phyloP scores from a whole-genome alignment of 2,329 filamentous ascomycete genomes.

The Cercospora zeae-maydis region DNA sequence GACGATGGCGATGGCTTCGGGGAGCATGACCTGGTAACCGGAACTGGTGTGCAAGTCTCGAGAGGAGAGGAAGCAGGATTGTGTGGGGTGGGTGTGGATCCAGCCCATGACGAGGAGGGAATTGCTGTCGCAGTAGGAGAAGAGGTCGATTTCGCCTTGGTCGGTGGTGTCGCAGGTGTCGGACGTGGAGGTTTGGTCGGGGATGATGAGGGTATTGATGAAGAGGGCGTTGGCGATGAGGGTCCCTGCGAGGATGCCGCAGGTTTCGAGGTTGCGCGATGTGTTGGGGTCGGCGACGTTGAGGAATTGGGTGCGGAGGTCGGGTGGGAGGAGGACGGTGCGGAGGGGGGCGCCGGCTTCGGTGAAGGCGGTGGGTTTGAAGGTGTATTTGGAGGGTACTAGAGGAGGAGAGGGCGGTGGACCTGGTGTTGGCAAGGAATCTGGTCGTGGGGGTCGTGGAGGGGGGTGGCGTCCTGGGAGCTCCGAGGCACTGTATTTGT shows the following conservation, averaged over 20 bases:
- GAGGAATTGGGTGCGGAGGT: constrained; percentile 72
- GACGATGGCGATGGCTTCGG: constrained; percentile 94
- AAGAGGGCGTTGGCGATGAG: constrained; percentile 91
- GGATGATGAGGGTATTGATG: constrained; percentile 81
- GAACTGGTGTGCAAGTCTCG: constrained; percentile 90
- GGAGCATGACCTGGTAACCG: constrained; percentile 93
- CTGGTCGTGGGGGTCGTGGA: constrained; percentile 35
- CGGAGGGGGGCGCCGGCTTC: constrained; percentile 85
- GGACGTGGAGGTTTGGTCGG: constrained; percentile 81
- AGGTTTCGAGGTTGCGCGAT: constrained; percentile 79
- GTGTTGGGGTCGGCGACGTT: constrained; percentile 74
- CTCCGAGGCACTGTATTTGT: constrained; percentile 19
- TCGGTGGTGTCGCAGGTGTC: constrained; percentile 96
- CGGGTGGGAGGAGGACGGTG: constrained; percentile 78
- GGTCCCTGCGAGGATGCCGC: constrained; percentile 88
- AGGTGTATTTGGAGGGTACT: constrained; percentile 64
- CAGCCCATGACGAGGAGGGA: constrained; percentile 85
- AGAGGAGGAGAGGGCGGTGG: constrained; percentile 35
- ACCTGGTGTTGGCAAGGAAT: constrained; percentile 18
- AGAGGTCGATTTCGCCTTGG: constrained; percentile 64
- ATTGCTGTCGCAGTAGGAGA: constrained; percentile 83
- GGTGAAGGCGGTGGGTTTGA: constrained; percentile 79
- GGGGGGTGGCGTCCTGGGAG: constrained; percentile 8
- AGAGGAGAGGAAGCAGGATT: constrained; percentile 97
- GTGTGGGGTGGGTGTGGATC: constrained; percentile 96